Evolutionary conservation across 2,329 filamentous ascomycete genomes (phyloP).

Genomic region (Colletotrichum tanaceti): DNA sequence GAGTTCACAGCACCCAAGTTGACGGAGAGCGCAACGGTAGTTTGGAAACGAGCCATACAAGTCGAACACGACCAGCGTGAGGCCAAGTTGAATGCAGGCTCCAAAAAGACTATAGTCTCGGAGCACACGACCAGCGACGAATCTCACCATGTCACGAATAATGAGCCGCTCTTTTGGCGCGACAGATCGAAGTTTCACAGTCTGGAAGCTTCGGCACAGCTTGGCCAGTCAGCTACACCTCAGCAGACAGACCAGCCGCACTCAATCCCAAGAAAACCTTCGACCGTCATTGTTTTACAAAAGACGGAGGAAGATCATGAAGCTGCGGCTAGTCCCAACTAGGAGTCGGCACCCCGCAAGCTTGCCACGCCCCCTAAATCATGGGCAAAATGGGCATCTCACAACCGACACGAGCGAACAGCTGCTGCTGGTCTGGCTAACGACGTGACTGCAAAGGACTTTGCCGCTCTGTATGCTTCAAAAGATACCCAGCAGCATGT

Average conservation of each 20-base stretch:
- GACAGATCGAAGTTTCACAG: background rate
- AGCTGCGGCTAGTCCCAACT: constrained; percentile 6
- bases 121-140: constrained; percentile 39
- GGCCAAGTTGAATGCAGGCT: background rate
- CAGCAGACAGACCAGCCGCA: constrained; percentile 22
- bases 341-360: constrained; percentile 29
- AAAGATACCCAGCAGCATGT: constrained; percentile 22
- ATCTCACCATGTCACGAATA: constrained; percentile 3
- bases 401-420: constrained; percentile 47
- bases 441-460: constrained; percentile 46
- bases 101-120: constrained; percentile 17
- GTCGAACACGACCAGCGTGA: constrained; percentile 42
- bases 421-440: constrained; percentile 44
- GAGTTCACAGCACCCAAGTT: constrained; percentile 36
- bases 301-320: constrained; percentile 1
- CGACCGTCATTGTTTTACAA: background rate
- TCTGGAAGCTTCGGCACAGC: constrained; percentile 3
- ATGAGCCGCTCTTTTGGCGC: background rate
- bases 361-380: constrained; percentile 44
- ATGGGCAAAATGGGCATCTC: constrained; percentile 52
- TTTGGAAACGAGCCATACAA: constrained; percentile 47
- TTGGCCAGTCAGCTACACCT: background rate
- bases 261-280: constrained; percentile 1
- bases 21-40: constrained; percentile 43
- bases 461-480: constrained; percentile 44